Evolutionary conservation across 176 grass and related monocot genomes (phyloP).

Genomic region (Carex cristatella): DNA sequence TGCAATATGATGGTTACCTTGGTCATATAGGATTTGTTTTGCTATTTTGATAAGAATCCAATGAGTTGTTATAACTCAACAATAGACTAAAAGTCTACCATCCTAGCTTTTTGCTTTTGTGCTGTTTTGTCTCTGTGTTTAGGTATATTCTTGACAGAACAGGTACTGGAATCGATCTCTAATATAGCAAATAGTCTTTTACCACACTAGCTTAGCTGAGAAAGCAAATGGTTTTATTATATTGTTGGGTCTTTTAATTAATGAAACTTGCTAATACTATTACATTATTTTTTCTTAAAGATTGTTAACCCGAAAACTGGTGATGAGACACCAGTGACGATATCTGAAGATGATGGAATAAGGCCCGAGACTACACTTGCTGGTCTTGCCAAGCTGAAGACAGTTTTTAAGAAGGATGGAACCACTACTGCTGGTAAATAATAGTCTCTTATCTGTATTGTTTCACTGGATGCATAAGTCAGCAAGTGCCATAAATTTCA

Average conservation of each 20-base stretch:
- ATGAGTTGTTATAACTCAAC: not conserved
- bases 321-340: slow-evolving; percentile 74
- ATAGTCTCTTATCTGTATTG: not conserved
- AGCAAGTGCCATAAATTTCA: not conserved
- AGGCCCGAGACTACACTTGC: slow-evolving; percentile 60
- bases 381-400: slow-evolving; percentile 69
- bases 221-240: not conserved
- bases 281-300: slow-evolving; percentile 26
- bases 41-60: not conserved
- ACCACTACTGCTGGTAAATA: slow-evolving; percentile 85
- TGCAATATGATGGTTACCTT: not conserved
- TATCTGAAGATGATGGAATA: slow-evolving; percentile 95
- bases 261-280: not conserved
- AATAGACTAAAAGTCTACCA: not conserved
- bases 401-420: slow-evolving; percentile 94
- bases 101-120: not conserved
- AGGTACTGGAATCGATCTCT: not conserved
- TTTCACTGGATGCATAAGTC: not conserved
- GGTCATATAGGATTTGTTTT: not conserved
- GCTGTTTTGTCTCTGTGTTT: not conserved
- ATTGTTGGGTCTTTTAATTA: not conserved
- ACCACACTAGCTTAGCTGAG: not conserved
- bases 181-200: not conserved
- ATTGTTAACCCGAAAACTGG: slow-evolving; percentile 90
- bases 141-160: not conserved